Conservation (phyloP, 1,139 yeast species). For the Debaryomyces sp. region DNA sequence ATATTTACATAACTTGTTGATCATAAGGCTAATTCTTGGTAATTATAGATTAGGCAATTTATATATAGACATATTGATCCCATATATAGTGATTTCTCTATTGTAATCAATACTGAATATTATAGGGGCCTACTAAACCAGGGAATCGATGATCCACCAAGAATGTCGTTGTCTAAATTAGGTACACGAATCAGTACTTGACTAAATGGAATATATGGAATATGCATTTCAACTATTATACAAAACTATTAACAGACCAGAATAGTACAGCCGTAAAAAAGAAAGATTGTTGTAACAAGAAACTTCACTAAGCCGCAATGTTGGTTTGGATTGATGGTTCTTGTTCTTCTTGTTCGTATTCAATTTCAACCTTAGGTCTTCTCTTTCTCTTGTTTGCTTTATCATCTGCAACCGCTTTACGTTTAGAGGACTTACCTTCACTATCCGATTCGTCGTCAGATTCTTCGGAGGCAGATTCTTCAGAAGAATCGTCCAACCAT, state of each 20-base stretch:
- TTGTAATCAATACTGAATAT: too few relatives aligned
- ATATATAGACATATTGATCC: too few relatives aligned
- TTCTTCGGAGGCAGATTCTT: conserved; percentile 37
- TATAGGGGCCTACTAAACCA: too few relatives aligned
- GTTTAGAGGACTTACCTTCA: conserved; percentile 37
- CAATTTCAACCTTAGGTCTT: conserved; percentile 81
- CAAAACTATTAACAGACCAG: not conserved
- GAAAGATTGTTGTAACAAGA: not conserved
- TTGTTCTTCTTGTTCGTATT: conserved; percentile 71
- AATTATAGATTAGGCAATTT: not conserved
- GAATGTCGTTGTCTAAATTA: too few relatives aligned
- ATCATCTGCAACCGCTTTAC: conserved; percentile 38
- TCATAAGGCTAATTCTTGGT: not conserved
- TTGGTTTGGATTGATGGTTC: conserved; percentile 35
- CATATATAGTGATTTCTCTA: too few relatives aligned
- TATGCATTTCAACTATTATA: conserved; percentile 7
- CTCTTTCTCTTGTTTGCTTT: conserved; percentile 45
- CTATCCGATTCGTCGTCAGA: conserved; percentile 41
- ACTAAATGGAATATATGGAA: not conserved
- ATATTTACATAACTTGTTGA: too few relatives aligned
- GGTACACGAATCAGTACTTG: too few relatives aligned
- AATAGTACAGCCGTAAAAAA: not conserved
- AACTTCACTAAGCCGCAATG: conserved; percentile 23
- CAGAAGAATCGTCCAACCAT: conserved; percentile 78
- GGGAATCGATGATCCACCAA: too few relatives aligned